Conservation (phyloP, 805 yeast species). For the Barnettozyma sp. region DNA sequence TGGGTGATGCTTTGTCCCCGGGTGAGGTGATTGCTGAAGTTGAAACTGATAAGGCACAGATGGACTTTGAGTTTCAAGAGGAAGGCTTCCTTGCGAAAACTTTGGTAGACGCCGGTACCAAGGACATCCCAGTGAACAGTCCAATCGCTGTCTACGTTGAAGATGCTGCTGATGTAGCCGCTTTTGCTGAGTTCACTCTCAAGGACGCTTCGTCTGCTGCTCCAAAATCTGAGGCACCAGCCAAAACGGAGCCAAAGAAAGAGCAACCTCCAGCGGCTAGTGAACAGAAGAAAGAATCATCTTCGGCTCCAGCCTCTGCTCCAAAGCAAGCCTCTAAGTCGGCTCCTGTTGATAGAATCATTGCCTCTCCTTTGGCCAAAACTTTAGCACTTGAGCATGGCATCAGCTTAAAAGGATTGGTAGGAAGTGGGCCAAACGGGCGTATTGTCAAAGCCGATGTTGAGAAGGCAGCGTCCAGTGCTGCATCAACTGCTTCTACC, state of each 20-base stretch:
- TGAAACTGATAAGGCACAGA: slow-evolving; percentile 95
- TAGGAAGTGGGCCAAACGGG: slow-evolving; percentile 93
- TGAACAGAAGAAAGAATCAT: slow-evolving; percentile 7
- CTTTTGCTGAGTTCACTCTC: slow-evolving; percentile 80
- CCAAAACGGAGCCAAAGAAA: too few relatives aligned
- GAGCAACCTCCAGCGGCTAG: slow-evolving; percentile 16
- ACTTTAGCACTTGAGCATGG: slow-evolving; percentile 90
- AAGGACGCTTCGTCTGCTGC: slow-evolving; percentile 50
- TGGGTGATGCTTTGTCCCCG: slow-evolving; percentile 81
- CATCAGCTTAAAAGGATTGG: slow-evolving; percentile 71
- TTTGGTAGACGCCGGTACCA: slow-evolving; percentile 73
- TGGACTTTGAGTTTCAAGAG: slow-evolving; percentile 98
- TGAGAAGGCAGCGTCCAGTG: slow-evolving; percentile 52
- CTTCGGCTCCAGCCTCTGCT: slow-evolving; percentile 23
- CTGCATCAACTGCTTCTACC: slow-evolving; percentile 36
- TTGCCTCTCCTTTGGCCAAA: slow-evolving; percentile 95
- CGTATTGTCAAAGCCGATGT: slow-evolving; percentile 90
- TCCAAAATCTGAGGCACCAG: slow-evolving; percentile 25
- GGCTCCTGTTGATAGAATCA: slow-evolving; percentile 56
- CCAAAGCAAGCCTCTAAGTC: slow-evolving; percentile 17
- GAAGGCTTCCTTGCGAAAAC: slow-evolving; percentile 91
- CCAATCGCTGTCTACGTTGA: slow-evolving; percentile 97
- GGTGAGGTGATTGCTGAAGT: slow-evolving; percentile 96
- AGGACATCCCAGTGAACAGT: slow-evolving; percentile 87
- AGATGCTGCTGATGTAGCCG: slow-evolving; percentile 73